Conservation (phyloP, 192 early-diverging fungal species). For the Rhizophagus prolifer region DNA sequence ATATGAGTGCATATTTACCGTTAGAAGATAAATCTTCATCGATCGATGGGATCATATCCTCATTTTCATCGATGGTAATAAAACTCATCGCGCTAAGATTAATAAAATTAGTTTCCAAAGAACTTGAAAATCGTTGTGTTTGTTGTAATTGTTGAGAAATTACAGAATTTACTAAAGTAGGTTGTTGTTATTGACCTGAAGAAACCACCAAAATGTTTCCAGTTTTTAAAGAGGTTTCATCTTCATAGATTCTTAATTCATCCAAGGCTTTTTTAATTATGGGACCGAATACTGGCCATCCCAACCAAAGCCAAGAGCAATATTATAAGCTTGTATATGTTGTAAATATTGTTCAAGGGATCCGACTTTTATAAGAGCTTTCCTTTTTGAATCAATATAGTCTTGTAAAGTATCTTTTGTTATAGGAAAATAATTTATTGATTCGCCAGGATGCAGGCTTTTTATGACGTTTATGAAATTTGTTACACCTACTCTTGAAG, state of each 20-base stretch:
- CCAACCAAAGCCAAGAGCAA: slow-evolving; percentile 24
- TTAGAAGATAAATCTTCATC: not conserved
- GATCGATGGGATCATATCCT: not conserved
- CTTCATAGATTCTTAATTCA: slow-evolving; percentile 21
- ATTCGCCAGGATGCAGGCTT: slow-evolving; percentile 22
- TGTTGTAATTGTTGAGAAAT: not conserved
- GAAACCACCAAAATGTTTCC: not conserved
- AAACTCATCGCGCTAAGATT: not conserved
- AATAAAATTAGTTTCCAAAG: not conserved
- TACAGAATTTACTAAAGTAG: not conserved
- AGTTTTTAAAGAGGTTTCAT: not conserved
- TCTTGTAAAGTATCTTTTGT: slow-evolving; percentile 18
- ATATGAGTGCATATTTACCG: not conserved
- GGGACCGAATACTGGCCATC: slow-evolving; percentile 16
- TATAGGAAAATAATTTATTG: slow-evolving; percentile 23
- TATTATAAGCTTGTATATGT: slow-evolving; percentile 31
- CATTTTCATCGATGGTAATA: not conserved
- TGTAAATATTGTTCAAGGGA: slow-evolving; percentile 31
- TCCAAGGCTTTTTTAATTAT: slow-evolving; percentile 30
- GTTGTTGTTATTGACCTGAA: not conserved
- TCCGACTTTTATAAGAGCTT: slow-evolving; percentile 24
- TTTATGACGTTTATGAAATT: slow-evolving; percentile 31
- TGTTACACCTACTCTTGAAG: slow-evolving; percentile 25
- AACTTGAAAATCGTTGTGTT: not conserved
- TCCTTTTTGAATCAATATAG: slow-evolving; percentile 23